phyloP scores from a whole-genome alignment of 371 early-diverging fungal genomes.

The Apophysomyces sp. region DNA sequence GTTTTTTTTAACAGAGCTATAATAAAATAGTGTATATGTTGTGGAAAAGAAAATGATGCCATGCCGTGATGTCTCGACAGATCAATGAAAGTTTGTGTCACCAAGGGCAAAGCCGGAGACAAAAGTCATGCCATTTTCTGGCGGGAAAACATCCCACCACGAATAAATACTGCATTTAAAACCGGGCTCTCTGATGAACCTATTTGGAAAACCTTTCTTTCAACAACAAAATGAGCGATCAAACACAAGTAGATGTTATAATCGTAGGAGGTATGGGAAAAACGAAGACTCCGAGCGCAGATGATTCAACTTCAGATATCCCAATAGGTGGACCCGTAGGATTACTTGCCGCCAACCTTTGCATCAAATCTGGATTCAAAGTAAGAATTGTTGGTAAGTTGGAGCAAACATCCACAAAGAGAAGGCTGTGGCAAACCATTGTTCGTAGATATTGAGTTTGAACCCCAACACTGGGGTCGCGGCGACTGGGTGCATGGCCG shows the following conservation, averaged over 20 bases:
- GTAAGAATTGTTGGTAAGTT: not conserved
- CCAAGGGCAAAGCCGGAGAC: not conserved
- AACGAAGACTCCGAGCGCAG: not conserved
- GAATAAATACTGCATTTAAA: not conserved
- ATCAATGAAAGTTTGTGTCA: not conserved
- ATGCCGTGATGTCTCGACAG: not conserved
- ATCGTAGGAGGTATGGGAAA: not conserved
- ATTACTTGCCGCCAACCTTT: not conserved
- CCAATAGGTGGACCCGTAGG: not conserved
- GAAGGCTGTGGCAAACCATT: not conserved
- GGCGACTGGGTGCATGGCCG: conserved; percentile 52
- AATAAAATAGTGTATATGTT: not conserved
- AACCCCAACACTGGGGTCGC: conserved; percentile 51
- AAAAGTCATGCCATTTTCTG: conserved; percentile 2
- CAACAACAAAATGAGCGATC: not conserved
- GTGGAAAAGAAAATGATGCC: not conserved
- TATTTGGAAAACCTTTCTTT: not conserved
- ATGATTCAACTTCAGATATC: not conserved
- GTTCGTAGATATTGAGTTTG: conserved; percentile 23
- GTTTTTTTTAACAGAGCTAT: not conserved
- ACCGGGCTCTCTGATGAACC: not conserved
- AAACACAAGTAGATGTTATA: not conserved
- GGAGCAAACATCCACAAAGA: not conserved
- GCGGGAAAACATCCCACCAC: not conserved
- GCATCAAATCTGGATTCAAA: not conserved